Conservation (phyloP, 306 rosid genomes). For the Nissolia schottii region DNA sequence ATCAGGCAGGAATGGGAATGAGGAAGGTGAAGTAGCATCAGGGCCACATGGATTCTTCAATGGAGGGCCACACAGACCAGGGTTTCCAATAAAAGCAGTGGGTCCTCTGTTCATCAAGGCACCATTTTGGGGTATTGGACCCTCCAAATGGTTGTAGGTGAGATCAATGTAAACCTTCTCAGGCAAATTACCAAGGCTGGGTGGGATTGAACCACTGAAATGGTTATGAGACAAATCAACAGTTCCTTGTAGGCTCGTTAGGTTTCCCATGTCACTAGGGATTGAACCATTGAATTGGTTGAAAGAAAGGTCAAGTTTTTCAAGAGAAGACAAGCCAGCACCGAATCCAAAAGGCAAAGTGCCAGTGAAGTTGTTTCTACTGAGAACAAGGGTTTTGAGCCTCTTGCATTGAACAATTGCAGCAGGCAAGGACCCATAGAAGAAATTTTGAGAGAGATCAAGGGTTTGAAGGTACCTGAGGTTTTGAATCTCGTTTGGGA, state of each 20-base stretch:
- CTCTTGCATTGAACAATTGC: constrained; percentile 67
- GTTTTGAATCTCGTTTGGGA: constrained; percentile 72
- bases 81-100: constrained; percentile 94
- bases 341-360: constrained; percentile 70
- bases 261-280: constrained; percentile 75
- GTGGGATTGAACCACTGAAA: constrained; percentile 76
- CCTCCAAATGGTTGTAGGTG: constrained; percentile 71
- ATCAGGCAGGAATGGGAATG: constrained; percentile 68
- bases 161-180: constrained; percentile 98
- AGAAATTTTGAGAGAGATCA: constrained; percentile 76
- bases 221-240: constrained; percentile 89
- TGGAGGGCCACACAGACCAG: constrained; percentile 91
- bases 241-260: constrained; percentile 82
- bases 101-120: constrained; percentile 99
- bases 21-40: constrained; percentile 59
- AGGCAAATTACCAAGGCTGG: constrained; percentile 88
- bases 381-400: constrained; percentile 61
- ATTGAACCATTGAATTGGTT: constrained; percentile 75
- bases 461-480: constrained; percentile 77
- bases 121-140: constrained; percentile 93
- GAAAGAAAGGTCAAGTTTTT: constrained; percentile 68
- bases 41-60: constrained; percentile 82
- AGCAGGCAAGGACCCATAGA: constrained; percentile 73
- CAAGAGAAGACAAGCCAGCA: constrained; percentile 48
- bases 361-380: constrained; percentile 76